Evolutionary conservation across 352 stramenopile species (phyloP).

Genomic region (Phytophthora meadii): DNA sequence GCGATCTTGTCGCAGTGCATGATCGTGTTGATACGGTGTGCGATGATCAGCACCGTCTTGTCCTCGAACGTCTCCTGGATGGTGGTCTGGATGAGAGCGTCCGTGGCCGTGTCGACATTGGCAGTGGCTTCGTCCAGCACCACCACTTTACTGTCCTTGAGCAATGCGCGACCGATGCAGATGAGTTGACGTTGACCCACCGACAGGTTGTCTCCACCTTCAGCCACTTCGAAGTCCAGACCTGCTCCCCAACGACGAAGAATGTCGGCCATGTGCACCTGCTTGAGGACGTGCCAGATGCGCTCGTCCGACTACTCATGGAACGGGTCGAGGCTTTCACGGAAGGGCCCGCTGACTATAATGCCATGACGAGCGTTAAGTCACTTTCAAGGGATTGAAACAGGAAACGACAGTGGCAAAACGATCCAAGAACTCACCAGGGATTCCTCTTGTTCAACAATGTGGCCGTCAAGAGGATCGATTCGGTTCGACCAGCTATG

Average conservation of each 20-base stretch:
- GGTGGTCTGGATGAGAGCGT: conserved; percentile 58
- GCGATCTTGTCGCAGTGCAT: conserved; percentile 92
- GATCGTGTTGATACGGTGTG: conserved; percentile 66
- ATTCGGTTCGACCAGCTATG: too few species aligned
- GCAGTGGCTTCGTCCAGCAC: conserved; percentile 97
- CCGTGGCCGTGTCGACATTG: conserved; percentile 72
- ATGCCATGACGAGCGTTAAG: too few species aligned
- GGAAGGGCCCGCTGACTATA: conserved; percentile 88
- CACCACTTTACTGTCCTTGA: conserved; percentile 92
- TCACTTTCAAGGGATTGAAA: too few species aligned
- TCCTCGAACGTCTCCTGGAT: conserved; percentile 91
- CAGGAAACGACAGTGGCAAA: too few species aligned
- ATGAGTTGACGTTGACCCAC: conserved; percentile 96
- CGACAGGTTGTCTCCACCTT: conserved; percentile 94
- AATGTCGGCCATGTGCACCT: conserved; percentile 74
- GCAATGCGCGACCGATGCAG: conserved; percentile 93
- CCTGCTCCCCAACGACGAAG: conserved; percentile 48
- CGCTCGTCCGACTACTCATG: conserved; percentile 69
- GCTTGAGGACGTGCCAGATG: conserved; percentile 68
- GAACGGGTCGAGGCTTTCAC: conserved; percentile 94
- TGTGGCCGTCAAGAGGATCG: too few species aligned
- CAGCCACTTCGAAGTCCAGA: conserved; percentile 91
- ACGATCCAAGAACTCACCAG: too few species aligned
- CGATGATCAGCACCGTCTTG: conserved; percentile 93
- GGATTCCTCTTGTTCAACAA: too few species aligned